Evolutionary conservation across 2,329 filamentous ascomycete genomes (phyloP), one percentile per base, ranked within the genome.

Genomic region (Simplicillium sp.): DNA sequence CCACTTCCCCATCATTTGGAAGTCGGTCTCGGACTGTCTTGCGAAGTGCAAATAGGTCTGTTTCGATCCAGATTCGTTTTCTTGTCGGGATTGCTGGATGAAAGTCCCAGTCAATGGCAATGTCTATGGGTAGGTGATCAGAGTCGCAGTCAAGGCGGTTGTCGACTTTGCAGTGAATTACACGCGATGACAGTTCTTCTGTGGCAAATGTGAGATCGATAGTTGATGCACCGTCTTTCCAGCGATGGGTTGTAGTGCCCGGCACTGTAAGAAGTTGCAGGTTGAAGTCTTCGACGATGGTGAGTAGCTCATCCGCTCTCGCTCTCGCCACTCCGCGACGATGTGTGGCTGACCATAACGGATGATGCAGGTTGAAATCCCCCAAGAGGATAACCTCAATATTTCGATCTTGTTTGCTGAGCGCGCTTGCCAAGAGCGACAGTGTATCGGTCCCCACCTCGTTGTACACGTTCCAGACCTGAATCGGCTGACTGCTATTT

Each of bases 81-180:
- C n/a, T n/a, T n/a, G n/a, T n/a, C n/a, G n/a, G n/a, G n/a, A n/a
- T n/a, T n/a, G n/a, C n/a, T n/a, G n/a, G n/a, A n/a, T n/a, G n/a
- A n/a, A n/a, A n/a, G n/a, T n/a, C n/a, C n/a, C n/a, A n/a, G n/a
- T n/a, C n/a, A n/a, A n/a, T n/a, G n/a, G n/a, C n/a, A n/a, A n/a
- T n/a, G n/a, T n/a, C n/a, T n/a, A n/a, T n/a, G n/a, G 14, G 14
- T 4, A 12, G 52, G 34, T 55, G 48, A 40, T 57, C 51, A 0
- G 50, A 57, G 31, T 51, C 46, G 28, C 46, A 50, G 34, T 56
- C 46, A 4, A 54, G 12, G n/a, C n/a, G n/a, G n/a, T n/a, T n/a
- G n/a, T n/a, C n/a, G n/a, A n/a, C n/a, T n/a, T n/a, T n/a, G n/a
- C n/a, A n/a, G n/a, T n/a, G n/a, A n/a, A n/a, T n/a, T n/a, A n/a